Evolutionary conservation across 768 basidiomycete species (phyloP), one percentile per base, ranked within the genome.

Genomic region (Mycena rebaudengoi): DNA sequence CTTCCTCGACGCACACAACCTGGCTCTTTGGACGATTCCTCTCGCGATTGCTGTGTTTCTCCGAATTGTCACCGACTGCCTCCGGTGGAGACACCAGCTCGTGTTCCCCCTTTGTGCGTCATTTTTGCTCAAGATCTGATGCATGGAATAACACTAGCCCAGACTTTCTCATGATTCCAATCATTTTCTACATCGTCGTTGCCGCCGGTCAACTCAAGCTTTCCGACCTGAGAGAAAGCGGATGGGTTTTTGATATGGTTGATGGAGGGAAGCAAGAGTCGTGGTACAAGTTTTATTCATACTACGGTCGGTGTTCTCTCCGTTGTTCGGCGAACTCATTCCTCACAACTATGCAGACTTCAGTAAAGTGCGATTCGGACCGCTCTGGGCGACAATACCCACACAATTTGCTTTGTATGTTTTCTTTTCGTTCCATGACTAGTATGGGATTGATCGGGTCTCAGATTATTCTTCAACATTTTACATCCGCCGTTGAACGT

Each of bases 341-440:
- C 49, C 49, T 35, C 37, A 28, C 43, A 57, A 32, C 14, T 51
- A 8, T 60, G 26, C 70, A 94, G 92, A 96, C 71, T 84, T 87
- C 64, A 71, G 73, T 14, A 80, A 83, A 20, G 86, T 92, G 14
- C 80, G 79, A 20, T 94, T 88, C 78, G 76, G 72, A 5, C 87
- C 91, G 0, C 80, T 99, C 30, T 90, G 91, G 88, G 78, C 85
- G 1, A 96, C 95, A 0, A 78, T 99, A 71, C 96, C 97, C 4
- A 99, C 96, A 1, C 97, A 99, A 72, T 87, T 98, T 61, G 97
- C 97, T 5, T 75, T 99, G 88, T 91, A 64, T 71, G 92, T 78
- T 5, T 16, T 73, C n/a, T 10, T 33, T 6, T 32, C 18, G 14
- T 54, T 39, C 21, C 44, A 18, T 4, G 26, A n/a, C 4, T n/a